phyloP scores from a whole-genome alignment of 1,284 basidiomycete genomes.

The Lentinula novae-zelandiae region DNA sequence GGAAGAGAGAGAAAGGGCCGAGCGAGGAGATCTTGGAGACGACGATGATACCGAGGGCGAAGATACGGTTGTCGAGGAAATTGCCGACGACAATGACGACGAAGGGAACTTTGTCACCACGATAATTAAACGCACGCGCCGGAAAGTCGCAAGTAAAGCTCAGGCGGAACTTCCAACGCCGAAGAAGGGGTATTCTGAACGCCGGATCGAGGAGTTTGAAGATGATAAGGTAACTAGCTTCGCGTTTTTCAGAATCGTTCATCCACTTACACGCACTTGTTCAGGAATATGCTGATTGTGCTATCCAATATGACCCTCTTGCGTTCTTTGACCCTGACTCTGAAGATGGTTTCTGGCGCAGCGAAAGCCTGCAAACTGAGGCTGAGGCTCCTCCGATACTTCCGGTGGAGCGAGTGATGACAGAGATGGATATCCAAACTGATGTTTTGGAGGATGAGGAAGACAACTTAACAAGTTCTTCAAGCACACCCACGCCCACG shows the following conservation, averaged over 20 bases:
- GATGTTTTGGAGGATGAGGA: constrained; percentile 38
- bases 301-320: constrained; percentile 59
- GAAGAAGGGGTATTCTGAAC: neutral
- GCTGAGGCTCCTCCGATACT: constrained; percentile 5
- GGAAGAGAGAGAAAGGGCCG: constrained; percentile 32
- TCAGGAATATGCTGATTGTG: constrained; percentile 68
- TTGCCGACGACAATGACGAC: constrained; percentile 49
- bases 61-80: constrained; percentile 27
- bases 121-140: constrained; percentile 66
- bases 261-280: constrained; percentile 46
- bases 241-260: neutral
- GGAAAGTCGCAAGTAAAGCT: constrained; percentile 57
- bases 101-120: constrained; percentile 77
- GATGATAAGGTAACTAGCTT: constrained; percentile 1
- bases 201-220: constrained; percentile 1
- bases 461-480: constrained; percentile 12
- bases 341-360: constrained; percentile 35
- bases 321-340: constrained; percentile 41
- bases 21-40: constrained; percentile 24
- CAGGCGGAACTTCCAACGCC: constrained; percentile 31
- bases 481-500: constrained; percentile 32
- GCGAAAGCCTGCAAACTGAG: constrained; percentile 39
- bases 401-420: constrained; percentile 3
- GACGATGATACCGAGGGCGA: constrained; percentile 37
- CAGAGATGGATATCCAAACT: constrained; percentile 62